These are phyloP conservation scores for Apiospora marii DNA, from an alignment of 2,329 filamentous ascomycete genomes.

Conservation along the genomic window DNA sequence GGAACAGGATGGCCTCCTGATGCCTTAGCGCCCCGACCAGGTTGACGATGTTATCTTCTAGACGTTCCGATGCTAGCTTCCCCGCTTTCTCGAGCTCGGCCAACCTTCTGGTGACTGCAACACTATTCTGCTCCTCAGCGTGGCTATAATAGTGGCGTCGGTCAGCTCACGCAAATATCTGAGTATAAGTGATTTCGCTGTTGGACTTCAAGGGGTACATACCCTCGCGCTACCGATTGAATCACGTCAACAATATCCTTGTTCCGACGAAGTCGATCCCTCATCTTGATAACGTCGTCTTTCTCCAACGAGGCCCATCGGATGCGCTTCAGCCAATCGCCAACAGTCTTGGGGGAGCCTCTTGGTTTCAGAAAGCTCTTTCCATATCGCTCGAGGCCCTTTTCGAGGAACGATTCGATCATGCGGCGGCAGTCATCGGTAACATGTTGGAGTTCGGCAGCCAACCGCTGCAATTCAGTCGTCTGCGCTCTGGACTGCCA, in stretches of 20 bases:
- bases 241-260: slow-evolving; percentile 2
- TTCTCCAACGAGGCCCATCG: slow-evolving; percentile 5
- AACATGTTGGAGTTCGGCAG: neutral
- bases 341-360: neutral
- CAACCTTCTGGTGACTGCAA: neutral
- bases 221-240: neutral
- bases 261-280: neutral
- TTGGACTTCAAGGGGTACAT: neutral
- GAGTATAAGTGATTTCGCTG: neutral
- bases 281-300: slow-evolving; percentile 1
- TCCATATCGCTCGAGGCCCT: neutral
- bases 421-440: neutral
- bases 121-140: neutral
- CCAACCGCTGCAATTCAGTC: neutral
- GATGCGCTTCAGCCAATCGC: neutral
- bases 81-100: neutral
- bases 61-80: neutral
- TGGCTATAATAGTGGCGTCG: neutral
- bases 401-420: slow-evolving; percentile 1
- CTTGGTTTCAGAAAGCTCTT: neutral
- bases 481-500: neutral
- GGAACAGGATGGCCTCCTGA: neutral
- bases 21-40: neutral
- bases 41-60: neutral
- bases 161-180: neutral